A percentile compares a stretch with the other conserved stretches of the same genome.
Evolutionary conservation across 805 yeast species (phyloP).

Genomic region (Kazachstania psychrophila): DNA sequence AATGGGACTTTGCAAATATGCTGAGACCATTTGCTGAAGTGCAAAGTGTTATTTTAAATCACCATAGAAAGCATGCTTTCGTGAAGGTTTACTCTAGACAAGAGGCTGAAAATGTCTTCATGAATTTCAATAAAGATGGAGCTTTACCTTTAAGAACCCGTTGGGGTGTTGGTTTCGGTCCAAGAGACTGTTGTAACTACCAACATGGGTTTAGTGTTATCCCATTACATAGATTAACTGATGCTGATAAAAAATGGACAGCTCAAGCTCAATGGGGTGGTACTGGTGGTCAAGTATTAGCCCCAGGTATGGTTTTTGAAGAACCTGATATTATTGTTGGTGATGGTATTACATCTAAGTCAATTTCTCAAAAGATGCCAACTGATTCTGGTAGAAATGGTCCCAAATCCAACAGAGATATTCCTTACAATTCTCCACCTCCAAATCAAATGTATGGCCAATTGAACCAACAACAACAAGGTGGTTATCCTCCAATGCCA

Average conservation of each 20-base stretch:
- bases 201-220: slow-evolving; percentile 82
- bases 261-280: slow-evolving; percentile 94
- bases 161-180: slow-evolving; percentile 99
- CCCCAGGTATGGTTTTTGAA: slow-evolving; percentile 74
- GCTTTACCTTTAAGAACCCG: slow-evolving; percentile 64
- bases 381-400: slow-evolving; percentile 81
- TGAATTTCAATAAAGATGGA: slow-evolving; percentile 62
- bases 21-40: slow-evolving; percentile 84
- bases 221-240: slow-evolving; percentile 81
- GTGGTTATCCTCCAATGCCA: slow-evolving; percentile 1
- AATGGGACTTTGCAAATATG: slow-evolving; percentile 55
- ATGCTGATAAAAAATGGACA: slow-evolving; percentile 88
- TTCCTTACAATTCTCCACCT: slow-evolving; percentile 15
- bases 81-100: slow-evolving; percentile 85
- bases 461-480: slow-evolving; percentile 11
- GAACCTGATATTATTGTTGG: slow-evolving; percentile 98
- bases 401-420: slow-evolving; percentile 66
- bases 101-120: slow-evolving; percentile 80
- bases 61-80: slow-evolving; percentile 90
- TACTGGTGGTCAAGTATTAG: slow-evolving; percentile 77
- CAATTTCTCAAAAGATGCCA: slow-evolving; percentile 86
- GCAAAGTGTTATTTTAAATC: slow-evolving; percentile 79
- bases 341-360: slow-evolving; percentile 84
- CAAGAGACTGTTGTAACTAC: slow-evolving; percentile 95
- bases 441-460: slow-evolving; percentile 14